Evolutionary conservation across 352 stramenopile genomes (phyloP).

Genomic region (Hyaloperonospora brassicae): DNA sequence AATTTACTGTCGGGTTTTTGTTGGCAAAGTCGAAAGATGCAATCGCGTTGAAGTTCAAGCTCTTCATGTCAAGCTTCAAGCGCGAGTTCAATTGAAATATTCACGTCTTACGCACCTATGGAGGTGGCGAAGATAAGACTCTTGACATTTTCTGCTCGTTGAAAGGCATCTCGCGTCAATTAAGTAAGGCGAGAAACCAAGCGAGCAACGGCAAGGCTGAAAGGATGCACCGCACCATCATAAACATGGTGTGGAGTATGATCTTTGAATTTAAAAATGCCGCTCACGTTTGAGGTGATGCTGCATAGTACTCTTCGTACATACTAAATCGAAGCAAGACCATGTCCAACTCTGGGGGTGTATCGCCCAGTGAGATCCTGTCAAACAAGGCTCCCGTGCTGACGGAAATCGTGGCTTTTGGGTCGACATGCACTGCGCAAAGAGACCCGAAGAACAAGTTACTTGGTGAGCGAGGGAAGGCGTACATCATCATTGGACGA

Average conservation of each 20-base stretch:
- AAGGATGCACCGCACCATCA: neutral
- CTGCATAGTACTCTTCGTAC: neutral
- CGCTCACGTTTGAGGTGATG: neutral
- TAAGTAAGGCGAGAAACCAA: neutral
- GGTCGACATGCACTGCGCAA: slow-evolving; percentile 7
- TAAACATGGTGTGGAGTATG: neutral
- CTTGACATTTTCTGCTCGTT: no score
- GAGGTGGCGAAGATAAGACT: no score
- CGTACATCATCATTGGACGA: slow-evolving; percentile 7
- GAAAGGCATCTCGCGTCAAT: no score
- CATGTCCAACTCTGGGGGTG: neutral
- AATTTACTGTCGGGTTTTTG: no score
- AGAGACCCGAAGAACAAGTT: slow-evolving; percentile 6
- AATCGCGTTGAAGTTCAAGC: no score
- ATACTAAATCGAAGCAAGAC: neutral
- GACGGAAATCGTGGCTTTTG: slow-evolving; percentile 12
- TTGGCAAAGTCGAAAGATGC: no score
- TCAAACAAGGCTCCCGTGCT: neutral
- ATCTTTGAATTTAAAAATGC: neutral
- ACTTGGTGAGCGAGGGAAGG: neutral
- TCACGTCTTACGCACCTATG: no score
- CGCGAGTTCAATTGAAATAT: no score
- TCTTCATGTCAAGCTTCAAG: no score
- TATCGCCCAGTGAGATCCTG: slow-evolving; percentile 2
- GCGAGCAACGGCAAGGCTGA: neutral